Evolutionary conservation across 2,329 filamentous ascomycete genomes (phyloP).

Genomic region (Diaporthe ilicicola): DNA sequence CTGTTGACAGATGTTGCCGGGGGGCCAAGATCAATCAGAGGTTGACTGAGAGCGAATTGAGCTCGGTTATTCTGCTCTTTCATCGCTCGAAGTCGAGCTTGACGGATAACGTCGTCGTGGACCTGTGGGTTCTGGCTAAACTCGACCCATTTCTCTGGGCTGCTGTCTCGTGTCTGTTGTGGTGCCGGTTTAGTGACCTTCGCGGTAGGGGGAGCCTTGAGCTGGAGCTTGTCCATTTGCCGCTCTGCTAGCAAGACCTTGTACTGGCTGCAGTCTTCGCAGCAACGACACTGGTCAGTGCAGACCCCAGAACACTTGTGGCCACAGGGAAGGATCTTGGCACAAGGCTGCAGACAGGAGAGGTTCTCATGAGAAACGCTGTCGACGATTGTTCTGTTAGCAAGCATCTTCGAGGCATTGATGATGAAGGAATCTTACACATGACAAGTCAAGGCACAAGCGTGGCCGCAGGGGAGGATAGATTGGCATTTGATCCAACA

Average conservation of each 20-base stretch:
- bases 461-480: slow-evolving; percentile 58
- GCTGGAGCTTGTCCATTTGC: neutral
- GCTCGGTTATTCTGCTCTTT: neutral
- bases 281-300: slow-evolving; percentile 31
- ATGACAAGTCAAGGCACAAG: slow-evolving; percentile 61
- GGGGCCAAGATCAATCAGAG: neutral
- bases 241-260: neutral
- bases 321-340: slow-evolving; percentile 35
- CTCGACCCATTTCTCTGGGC: slow-evolving; percentile 1
- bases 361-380: slow-evolving; percentile 37
- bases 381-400: neutral
- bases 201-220: neutral
- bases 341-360: slow-evolving; percentile 36
- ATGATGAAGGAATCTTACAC: slow-evolving; percentile 47
- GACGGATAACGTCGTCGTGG: slow-evolving; percentile 18
- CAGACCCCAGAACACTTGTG: slow-evolving; percentile 38
- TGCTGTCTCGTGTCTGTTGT: neutral
- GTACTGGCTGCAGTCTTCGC: slow-evolving; percentile 14
- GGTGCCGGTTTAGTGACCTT: neutral
- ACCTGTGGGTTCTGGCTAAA: neutral
- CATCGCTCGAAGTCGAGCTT: neutral
- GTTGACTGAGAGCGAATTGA: neutral
- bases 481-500: slow-evolving; percentile 57
- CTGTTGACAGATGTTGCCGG: neutral
- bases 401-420: neutral